Evolutionary conservation across 169 alveolate species (phyloP).

Genomic region (Cryptosporidium andersoni): DNA sequence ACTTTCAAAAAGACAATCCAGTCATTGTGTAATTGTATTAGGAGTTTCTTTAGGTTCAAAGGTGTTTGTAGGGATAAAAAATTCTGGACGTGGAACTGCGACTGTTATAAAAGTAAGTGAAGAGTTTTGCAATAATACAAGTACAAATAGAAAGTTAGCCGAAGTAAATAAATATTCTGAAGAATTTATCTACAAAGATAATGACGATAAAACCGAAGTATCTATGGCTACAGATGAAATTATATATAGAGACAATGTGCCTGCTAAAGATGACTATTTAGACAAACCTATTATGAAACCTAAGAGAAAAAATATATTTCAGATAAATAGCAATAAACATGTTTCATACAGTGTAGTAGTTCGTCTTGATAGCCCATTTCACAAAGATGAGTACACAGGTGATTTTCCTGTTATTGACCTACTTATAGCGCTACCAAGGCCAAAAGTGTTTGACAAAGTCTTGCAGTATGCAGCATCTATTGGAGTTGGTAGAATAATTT

Average conservation of each 20-base stretch:
- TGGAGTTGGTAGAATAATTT: slow-evolving; percentile 78
- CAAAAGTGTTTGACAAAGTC: slow-evolving; percentile 77
- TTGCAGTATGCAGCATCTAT: slow-evolving; percentile 73
- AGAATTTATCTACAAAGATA: neutral
- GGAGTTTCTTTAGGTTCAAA: slow-evolving; percentile 45
- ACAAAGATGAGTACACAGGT: slow-evolving; percentile 10
- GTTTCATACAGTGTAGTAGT: slow-evolving; percentile 7
- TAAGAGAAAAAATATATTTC: slow-evolving; percentile 18
- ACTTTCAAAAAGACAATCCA: slow-evolving; percentile 49
- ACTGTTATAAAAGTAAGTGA: slow-evolving; percentile 14
- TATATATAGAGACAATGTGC: neutral
- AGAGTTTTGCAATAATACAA: neutral
- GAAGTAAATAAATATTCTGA: neutral
- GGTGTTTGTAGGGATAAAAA: slow-evolving; percentile 54
- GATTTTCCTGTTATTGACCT: slow-evolving; percentile 76
- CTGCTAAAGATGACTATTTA: neutral
- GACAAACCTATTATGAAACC: neutral
- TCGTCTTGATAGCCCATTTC: slow-evolving; percentile 31
- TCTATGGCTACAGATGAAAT: neutral
- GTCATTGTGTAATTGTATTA: slow-evolving; percentile 52
- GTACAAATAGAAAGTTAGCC: neutral
- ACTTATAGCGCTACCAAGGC: slow-evolving; percentile 80
- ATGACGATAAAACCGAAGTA: neutral
- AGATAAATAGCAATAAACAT: slow-evolving; percentile 12
- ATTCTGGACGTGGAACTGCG: slow-evolving; percentile 67